Evolutionary conservation across 768 basidiomycete genomes (phyloP).

Genomic region (Epithele typhae): DNA sequence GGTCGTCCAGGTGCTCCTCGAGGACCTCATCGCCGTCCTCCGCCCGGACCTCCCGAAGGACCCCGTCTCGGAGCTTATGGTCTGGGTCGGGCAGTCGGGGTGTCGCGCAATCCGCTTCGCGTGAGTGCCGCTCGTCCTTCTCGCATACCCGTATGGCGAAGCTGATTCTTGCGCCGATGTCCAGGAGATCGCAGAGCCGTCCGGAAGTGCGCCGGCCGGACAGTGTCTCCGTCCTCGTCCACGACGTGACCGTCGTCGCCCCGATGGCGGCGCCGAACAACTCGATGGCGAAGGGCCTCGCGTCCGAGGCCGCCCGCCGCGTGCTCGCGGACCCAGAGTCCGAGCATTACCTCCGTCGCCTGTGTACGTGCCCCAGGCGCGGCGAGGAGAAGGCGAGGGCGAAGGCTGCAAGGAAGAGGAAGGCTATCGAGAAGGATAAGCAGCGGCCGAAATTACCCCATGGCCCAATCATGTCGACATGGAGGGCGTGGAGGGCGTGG

Average conservation of each 20-base stretch:
- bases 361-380: conserved; percentile 37
- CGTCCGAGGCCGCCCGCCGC: conserved; percentile 57
- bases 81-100: conserved; percentile 58
- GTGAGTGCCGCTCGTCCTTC: conserved; percentile 30
- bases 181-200: conserved; percentile 42
- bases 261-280: conserved; percentile 57
- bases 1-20: conserved; percentile 61
- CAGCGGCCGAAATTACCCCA: no score
- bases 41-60: conserved; percentile 59
- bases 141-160: conserved; percentile 20
- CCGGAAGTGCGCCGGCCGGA: conserved; percentile 41
- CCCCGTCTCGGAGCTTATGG: conserved; percentile 67
- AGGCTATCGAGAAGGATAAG: no score
- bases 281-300: conserved; percentile 63
- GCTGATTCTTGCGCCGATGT: conserved; percentile 14
- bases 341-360: conserved; percentile 37
- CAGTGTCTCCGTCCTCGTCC: conserved; percentile 54
- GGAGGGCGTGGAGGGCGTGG: conserved; percentile 9
- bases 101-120: conserved; percentile 48
- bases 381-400: not conserved
- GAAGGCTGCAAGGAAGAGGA: conserved; percentile 7
- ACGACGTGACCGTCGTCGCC: conserved; percentile 51
- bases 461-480: not conserved
- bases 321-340: conserved; percentile 45
- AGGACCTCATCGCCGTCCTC: conserved; percentile 58